phyloP scores from a whole-genome alignment of 805 yeast species.

The Kodamaea laetipori region DNA sequence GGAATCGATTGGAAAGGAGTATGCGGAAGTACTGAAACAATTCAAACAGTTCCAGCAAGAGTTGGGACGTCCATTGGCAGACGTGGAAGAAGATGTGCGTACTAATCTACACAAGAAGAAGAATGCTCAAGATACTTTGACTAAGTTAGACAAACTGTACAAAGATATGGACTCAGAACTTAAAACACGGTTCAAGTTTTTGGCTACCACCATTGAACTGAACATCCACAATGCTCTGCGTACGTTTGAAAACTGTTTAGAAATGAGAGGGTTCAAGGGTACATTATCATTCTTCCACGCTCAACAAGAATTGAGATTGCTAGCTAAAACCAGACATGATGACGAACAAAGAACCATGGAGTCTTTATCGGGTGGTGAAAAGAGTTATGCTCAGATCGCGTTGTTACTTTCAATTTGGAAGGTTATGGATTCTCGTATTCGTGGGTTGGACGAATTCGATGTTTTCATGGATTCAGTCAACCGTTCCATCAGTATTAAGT shows the following conservation, averaged over 20 bases:
- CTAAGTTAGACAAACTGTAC: slow-evolving; percentile 38
- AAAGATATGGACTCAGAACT: slow-evolving; percentile 32
- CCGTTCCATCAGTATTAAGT: slow-evolving; percentile 72
- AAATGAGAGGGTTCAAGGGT: slow-evolving; percentile 74
- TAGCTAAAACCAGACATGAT: slow-evolving; percentile 63
- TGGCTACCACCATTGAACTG: slow-evolving; percentile 35
- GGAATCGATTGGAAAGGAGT: slow-evolving; percentile 52
- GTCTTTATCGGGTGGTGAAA: slow-evolving; percentile 95
- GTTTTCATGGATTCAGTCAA: slow-evolving; percentile 96
- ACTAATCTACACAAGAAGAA: slow-evolving; percentile 33
- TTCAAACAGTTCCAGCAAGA: slow-evolving; percentile 54
- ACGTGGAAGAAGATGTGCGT: slow-evolving; percentile 42
- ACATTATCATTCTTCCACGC: slow-evolving; percentile 62
- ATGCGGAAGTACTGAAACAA: slow-evolving; percentile 45
- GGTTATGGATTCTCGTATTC: slow-evolving; percentile 81
- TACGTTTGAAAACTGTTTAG: slow-evolving; percentile 59
- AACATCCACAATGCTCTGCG: slow-evolving; percentile 34
- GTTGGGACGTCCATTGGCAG: slow-evolving; percentile 58
- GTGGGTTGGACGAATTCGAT: slow-evolving; percentile 95
- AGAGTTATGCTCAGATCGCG: slow-evolving; percentile 90
- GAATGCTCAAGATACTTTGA: slow-evolving; percentile 43
- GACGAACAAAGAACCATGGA: slow-evolving; percentile 67
- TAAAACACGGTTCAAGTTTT: slow-evolving; percentile 32
- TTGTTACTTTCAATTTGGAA: slow-evolving; percentile 88
- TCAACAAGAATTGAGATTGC: slow-evolving; percentile 52